Evolutionary conservation across 768 basidiomycete genomes (phyloP), one percentile per base, ranked within the genome.

Genomic region (Amylocystis lapponica): DNA sequence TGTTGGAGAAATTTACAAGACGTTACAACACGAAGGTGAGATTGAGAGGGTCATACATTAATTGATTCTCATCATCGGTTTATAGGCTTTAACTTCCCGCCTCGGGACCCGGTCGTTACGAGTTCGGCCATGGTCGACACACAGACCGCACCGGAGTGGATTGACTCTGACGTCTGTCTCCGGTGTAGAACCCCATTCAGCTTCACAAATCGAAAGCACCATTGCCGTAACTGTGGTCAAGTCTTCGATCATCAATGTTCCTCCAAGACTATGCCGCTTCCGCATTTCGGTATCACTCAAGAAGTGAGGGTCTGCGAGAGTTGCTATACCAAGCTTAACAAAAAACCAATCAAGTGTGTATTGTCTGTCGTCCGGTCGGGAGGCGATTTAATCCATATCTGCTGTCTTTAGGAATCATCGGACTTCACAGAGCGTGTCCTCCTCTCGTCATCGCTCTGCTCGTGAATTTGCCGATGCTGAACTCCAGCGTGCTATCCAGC

Each of bases 171-270:
- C 35, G 79, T 93, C 13, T 99, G 96, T 61, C 78, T 95, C 45
- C 81, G 92, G 16, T 99, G 96, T 63, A 79, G 96, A 14, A 83
- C 86, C 0, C 62, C 89, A 0, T 99, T 99, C 64, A 79, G 83
- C 0, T 93, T 97, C 60, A 96, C 93, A 23, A 98, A 98, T 60
- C 78, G 96, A 39, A 97, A 97, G 60, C 96, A 99, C 56, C 96
- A 99, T 57, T 99, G 96, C 60, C 81, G 96, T 12, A 97, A 97
- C 62, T 99, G 96, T 65, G 96, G 96, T 7, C 83, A 86, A 59
- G 92, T 98, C 12, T 98, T 96, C 58, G 95, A 97, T 65, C 91
- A 94, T 42, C 74, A 79, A 31, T 99, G 96, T 62, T 94, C 91
- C 0, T 83, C 86, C 26, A 87, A 91, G 63, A 68, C 74, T 2